Evolutionary conservation across 1,284 basidiomycete species (phyloP), one percentile per base, ranked within the genome.

Genomic region (Phellinidium pouzarii): DNA sequence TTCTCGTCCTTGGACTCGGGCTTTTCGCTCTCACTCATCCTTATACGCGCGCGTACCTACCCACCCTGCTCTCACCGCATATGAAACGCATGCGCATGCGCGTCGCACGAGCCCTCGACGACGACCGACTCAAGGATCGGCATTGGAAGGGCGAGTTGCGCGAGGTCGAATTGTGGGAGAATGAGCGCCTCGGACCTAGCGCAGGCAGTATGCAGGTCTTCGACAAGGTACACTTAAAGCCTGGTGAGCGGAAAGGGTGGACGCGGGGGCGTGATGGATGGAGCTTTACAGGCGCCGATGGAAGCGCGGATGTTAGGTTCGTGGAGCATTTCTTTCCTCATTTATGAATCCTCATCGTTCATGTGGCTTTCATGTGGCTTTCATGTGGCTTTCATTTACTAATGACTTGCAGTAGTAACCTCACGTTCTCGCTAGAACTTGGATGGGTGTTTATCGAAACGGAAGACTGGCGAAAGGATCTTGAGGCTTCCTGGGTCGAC

Each of bases 121-220:
- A 89, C 57, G 82, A 88, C 58, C 71, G 69, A 19, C 72, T 90
- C 3, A 70, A 74, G 6, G 84, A 88, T 61, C 66, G 64, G 20
- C 78, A 78, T 48, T 87, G 84, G 83, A 69, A 67, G 1, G 71
- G 79, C 2, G 77, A 82, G 59, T 73, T 82, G 64, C 65, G 76
- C 2, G 76, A 82, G 42, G 84, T 90, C 6, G 83, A 87, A 62
- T 63, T 89, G 14, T 89, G 78, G 72, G 87, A 90, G 71, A 90
- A 89, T 64, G 84, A 90, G 63, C 72, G 87, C 14, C 80, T 77
- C 68, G 66, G 54, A 1, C 53, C 59, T 1, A 52, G 43, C 27
- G 51, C 27, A 8, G 52, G 31, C 41, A 56, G 42, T 49, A 46
- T 41, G 40, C n/a, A 65, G 6, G 70, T 72, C 8, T 87, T 85